These are phyloP conservation scores for Flaveria floridana DNA, from an alignment of 140 eudicot species.

Conservation along the genomic window DNA sequence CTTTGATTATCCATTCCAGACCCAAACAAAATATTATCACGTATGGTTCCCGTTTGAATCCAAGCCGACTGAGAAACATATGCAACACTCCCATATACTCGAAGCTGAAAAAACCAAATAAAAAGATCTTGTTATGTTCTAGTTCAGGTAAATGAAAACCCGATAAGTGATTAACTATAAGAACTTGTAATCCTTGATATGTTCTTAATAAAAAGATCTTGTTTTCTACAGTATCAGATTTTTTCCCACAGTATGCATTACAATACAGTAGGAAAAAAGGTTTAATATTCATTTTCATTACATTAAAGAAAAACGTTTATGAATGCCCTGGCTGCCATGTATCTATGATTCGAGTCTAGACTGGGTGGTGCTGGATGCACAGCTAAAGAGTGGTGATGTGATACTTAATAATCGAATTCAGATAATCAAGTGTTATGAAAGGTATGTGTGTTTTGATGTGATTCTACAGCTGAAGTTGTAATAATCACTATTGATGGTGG, in stretches of 20 bases:
- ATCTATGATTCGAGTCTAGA: not conserved
- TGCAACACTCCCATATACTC: constrained; percentile 71
- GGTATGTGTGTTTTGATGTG: not conserved
- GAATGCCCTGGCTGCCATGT: not conserved
- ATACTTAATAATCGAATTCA: constrained; percentile 2
- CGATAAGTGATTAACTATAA: constrained; percentile 5
- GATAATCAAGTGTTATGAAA: not conserved
- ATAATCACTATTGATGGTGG: not conserved
- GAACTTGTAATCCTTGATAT: not conserved
- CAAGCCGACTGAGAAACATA: constrained; percentile 95
- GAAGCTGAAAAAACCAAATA: constrained; percentile 44
- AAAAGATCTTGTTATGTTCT: too few relatives aligned
- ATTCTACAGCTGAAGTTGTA: constrained; percentile 1
- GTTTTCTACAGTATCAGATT: not conserved
- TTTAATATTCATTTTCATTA: not conserved
- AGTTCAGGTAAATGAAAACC: not conserved
- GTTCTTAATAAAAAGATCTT: constrained; percentile 7
- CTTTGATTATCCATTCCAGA: constrained; percentile 54
- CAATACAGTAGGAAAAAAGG: not conserved
- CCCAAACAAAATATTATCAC: constrained; percentile 85
- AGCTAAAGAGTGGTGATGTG: not conserved
- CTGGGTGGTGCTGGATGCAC: not conserved
- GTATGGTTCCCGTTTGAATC: constrained; percentile 94
- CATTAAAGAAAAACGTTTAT: not conserved
- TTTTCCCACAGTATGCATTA: not conserved